These are phyloP conservation scores for Kregervanrija pseudodelftensis DNA, from an alignment of 805 yeast species.

Conservation along the genomic window DNA sequence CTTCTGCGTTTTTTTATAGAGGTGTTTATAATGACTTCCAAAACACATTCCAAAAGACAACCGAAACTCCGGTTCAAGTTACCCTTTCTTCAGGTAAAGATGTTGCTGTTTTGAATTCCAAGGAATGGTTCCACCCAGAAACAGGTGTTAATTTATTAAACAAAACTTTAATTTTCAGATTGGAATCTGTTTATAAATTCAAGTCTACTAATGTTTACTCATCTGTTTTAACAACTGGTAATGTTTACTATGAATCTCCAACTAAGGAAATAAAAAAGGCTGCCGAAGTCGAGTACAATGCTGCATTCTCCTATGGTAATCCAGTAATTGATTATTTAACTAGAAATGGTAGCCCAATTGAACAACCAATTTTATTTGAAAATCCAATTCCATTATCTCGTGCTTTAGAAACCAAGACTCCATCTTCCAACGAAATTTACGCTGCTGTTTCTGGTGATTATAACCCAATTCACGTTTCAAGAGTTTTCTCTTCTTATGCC, in stretches of 20 bases:
- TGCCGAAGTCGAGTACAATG: constrained; percentile 79
- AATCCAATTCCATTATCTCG: constrained; percentile 78
- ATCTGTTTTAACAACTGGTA: constrained; percentile 78
- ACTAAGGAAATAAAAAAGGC: constrained; percentile 82
- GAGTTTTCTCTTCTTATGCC: constrained; percentile 90
- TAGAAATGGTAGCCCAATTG: constrained; percentile 89
- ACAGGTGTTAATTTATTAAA: constrained; percentile 63
- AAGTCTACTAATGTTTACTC: constrained; percentile 70
- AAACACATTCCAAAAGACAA: constrained; percentile 83
- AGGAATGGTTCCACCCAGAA: constrained; percentile 95
- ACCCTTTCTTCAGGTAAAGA: constrained; percentile 71
- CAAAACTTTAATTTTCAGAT: constrained; percentile 81
- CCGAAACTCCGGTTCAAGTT: constrained; percentile 83
- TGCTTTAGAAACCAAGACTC: constrained; percentile 68
- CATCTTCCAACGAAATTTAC: constrained; percentile 92
- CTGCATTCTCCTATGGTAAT: constrained; percentile 91
- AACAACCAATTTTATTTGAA: constrained; percentile 88
- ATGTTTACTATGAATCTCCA: constrained; percentile 80
- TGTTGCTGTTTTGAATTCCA: constrained; percentile 85
- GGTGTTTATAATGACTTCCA: constrained; percentile 84
- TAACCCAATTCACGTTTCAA: constrained; percentile 96
- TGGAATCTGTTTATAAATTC: constrained; percentile 76
- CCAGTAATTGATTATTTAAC: constrained; percentile 92
- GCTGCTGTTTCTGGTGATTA: constrained; percentile 97
- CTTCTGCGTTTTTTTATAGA: constrained; percentile 93